phyloP scores from a whole-genome alignment of 2,329 filamentous ascomycete genomes.

The Xylaria digitata region DNA sequence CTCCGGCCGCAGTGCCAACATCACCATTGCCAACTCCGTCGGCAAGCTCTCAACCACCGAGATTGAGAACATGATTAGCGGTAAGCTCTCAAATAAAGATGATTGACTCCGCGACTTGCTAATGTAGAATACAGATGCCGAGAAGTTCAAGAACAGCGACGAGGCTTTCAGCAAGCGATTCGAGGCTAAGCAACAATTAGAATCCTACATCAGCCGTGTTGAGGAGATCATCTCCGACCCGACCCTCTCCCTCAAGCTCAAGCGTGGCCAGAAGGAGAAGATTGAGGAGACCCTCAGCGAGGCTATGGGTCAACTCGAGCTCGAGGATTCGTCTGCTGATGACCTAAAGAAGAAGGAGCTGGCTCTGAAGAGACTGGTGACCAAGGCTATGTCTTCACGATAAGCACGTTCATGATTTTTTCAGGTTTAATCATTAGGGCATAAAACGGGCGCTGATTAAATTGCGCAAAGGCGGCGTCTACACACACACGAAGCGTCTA shows the following conservation, averaged over 20 bases:
- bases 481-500: slow-evolving; percentile 43
- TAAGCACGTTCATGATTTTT: slow-evolving; percentile 61
- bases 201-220: slow-evolving; percentile 98
- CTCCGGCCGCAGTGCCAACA: slow-evolving; percentile 97
- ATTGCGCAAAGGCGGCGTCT: slow-evolving; percentile 43
- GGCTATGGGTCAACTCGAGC: slow-evolving; percentile 96
- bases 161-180: slow-evolving; percentile 99
- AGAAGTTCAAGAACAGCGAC: slow-evolving; percentile 98
- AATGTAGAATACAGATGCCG: slow-evolving; percentile 71
- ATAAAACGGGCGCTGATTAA: slow-evolving; percentile 47
- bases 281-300: slow-evolving; percentile 97
- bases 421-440: slow-evolving; percentile 45
- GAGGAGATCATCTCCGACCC: slow-evolving; percentile 99
- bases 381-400: slow-evolving; percentile 96
- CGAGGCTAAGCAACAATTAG: slow-evolving; percentile 98
- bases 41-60: slow-evolving; percentile 94
- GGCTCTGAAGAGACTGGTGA: slow-evolving; percentile 95
- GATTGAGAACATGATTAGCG: slow-evolving; percentile 98
- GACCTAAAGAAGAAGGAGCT: slow-evolving; percentile 99
- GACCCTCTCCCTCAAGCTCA: slow-evolving; percentile 94
- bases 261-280: slow-evolving; percentile 99
- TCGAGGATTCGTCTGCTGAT: slow-evolving; percentile 90
- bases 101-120: slow-evolving; percentile 21
- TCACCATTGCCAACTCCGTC: slow-evolving; percentile 99
- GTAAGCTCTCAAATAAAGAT: slow-evolving; percentile 56